phyloP scores from a whole-genome alignment of 306 rosid species.

The Acacia crassicarpa region DNA sequence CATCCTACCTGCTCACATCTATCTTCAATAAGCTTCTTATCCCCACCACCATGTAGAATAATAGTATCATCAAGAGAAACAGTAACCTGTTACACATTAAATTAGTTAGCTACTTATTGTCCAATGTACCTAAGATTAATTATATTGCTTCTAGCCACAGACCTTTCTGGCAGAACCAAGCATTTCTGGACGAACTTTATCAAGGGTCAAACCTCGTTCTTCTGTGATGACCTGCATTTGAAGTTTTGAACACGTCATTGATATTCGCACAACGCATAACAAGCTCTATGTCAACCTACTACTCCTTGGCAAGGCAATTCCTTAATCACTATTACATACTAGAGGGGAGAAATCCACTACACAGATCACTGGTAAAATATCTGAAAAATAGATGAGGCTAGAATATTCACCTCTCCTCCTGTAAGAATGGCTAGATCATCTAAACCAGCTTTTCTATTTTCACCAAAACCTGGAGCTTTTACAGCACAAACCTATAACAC shows the following conservation, averaged over 20 bases:
- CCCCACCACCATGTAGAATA: constrained; percentile 91
- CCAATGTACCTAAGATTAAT: constrained; percentile 12
- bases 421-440: constrained; percentile 88
- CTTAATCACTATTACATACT: not conserved
- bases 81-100: constrained; percentile 59
- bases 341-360: not conserved
- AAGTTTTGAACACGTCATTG: constrained; percentile 23
- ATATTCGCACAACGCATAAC: constrained; percentile 5
- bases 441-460: constrained; percentile 75
- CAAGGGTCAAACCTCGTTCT: constrained; percentile 81
- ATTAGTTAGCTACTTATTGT: constrained; percentile 15
- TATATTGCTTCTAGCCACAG: constrained; percentile 31
- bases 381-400: constrained; percentile 13
- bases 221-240: constrained; percentile 68
- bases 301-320: constrained; percentile 4
- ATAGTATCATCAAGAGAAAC: constrained; percentile 83
- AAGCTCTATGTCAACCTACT: constrained; percentile 12
- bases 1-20: constrained; percentile 79
- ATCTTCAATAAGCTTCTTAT: constrained; percentile 88
- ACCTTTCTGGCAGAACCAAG: constrained; percentile 94
- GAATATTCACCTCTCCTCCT: constrained; percentile 83
- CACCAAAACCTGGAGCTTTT: constrained; percentile 99
- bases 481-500: constrained; percentile 84
- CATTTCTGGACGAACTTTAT: constrained; percentile 73
- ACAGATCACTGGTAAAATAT: not conserved